Conservation (phyloP, 192 early-diverging fungal genomes). For the Backusella mclennaniae region DNA sequence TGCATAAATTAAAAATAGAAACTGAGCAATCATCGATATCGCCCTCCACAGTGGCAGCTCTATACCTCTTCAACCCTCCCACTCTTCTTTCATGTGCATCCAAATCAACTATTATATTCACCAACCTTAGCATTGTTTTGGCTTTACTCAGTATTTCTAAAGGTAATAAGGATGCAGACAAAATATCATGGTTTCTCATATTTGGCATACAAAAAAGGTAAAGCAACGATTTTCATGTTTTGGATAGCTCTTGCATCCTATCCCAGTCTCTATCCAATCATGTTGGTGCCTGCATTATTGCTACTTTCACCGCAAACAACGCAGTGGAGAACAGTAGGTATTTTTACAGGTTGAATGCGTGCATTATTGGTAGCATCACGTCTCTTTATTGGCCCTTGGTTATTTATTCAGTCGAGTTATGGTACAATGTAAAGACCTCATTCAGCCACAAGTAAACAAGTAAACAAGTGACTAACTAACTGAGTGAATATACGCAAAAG, state of each 20-base stretch:
- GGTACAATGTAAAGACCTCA: conserved; percentile 62
- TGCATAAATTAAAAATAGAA: conserved; percentile 27
- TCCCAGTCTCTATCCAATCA: conserved; percentile 82
- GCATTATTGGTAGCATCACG: conserved; percentile 58
- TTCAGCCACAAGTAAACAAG: background rate
- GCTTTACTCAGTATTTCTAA: conserved; percentile 41
- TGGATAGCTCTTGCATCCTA: conserved; percentile 80
- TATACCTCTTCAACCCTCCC: conserved; percentile 84
- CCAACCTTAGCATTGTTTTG: conserved; percentile 71
- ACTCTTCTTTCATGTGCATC: conserved; percentile 74
- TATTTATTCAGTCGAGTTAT: conserved; percentile 65
- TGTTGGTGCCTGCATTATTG: conserved; percentile 66
- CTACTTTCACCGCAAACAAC: conserved; percentile 17
- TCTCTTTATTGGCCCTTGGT: conserved; percentile 64
- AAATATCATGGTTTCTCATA: background rate
- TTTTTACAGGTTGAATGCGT: conserved; percentile 31
- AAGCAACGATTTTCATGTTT: conserved; percentile 55
- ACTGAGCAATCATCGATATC: conserved; percentile 6
- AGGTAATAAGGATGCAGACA: conserved; percentile 29
- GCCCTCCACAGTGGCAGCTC: conserved; percentile 24
- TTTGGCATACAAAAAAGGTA: background rate
- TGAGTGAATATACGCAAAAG: background rate
- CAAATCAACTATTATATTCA: conserved; percentile 76
- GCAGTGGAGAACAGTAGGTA: background rate
- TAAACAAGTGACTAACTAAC: too few relatives aligned